Percentiles rank a stretch among this genome's conserved stretches.
These are phyloP conservation scores for Boletus mariae DNA, from an alignment of 1,284 basidiomycete genomes.

Conservation along the genomic window DNA sequence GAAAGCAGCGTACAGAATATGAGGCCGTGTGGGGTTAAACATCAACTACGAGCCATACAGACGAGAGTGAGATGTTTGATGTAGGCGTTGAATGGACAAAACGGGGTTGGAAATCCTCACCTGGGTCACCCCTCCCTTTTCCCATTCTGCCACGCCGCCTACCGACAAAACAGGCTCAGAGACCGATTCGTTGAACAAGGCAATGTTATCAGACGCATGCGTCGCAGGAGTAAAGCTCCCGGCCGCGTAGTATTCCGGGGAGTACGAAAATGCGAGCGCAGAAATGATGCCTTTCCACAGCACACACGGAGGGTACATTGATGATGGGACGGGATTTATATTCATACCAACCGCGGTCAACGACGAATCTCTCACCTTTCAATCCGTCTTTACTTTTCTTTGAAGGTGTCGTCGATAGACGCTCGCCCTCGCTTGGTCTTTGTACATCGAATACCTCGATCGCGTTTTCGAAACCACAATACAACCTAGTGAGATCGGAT, in stretches of 20 bases:
- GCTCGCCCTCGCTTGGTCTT: constrained; percentile 67
- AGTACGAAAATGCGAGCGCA: constrained; percentile 69
- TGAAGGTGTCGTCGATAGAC: constrained; percentile 71
- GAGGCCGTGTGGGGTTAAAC: constrained; percentile 72
- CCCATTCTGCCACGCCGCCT: constrained; percentile 34
- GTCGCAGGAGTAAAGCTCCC: constrained; percentile 56
- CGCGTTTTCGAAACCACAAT: constrained; percentile 86
- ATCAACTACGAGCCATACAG: constrained; percentile 49
- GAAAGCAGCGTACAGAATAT: constrained; percentile 77
- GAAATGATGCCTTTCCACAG: constrained; percentile 72
- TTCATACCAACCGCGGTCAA: not conserved
- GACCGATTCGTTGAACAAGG: constrained; percentile 67
- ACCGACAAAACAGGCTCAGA: constrained; percentile 59
- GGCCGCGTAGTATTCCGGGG: constrained; percentile 68
- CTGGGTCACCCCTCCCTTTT: constrained; percentile 55
- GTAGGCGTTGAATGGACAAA: not conserved
- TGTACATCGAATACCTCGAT: constrained; percentile 86
- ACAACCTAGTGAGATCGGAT: constrained; percentile 51
- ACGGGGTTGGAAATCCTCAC: constrained; percentile 36
- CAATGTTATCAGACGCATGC: constrained; percentile 58
- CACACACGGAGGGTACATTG: too few relatives aligned
- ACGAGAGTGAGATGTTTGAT: not conserved
- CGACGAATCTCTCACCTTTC: constrained; percentile 54
- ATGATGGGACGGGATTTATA: not conserved
- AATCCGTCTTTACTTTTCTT: constrained; percentile 81